Evolutionary conservation across 1,284 basidiomycete genomes (phyloP), one percentile per base, ranked within the genome.

Genomic region (Xerocomus minutiporus): DNA sequence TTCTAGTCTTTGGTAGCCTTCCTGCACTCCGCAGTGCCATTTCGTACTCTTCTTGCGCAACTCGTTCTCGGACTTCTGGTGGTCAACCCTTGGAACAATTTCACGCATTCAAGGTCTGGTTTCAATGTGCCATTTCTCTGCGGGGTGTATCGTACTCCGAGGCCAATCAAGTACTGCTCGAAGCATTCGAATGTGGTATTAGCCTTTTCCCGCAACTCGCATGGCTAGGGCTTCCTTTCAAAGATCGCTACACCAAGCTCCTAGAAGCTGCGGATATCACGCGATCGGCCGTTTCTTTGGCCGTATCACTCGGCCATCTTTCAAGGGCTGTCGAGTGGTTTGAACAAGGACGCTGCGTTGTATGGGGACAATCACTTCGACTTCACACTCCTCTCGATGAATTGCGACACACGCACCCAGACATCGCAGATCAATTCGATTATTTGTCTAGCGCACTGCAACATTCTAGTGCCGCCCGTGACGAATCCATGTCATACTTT

Each of bases 341-440:
- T 12, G 54, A 54, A 9, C 48, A 56, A 36, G 54, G 52, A 23
- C 54, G 54, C 3, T 56, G 38, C 12, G 17, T 55, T 9, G 47
- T 55, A 3, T 55, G 54, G 54, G 44, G 35, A 2, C 52, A 54
- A 17, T 11, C 35, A 8, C n/a, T 53, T 7, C 44, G 26, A 8
- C 34, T 47, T n/a, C 28, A 20, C 12, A 50, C 53, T 29, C 53
- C 45, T 3, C 26, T 48, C 4, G 46, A 54, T 17, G 25, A 43
- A 20, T 35, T 54, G 12, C 44, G 39, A 15, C 4, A 4, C 5
- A 15, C 17, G 1, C 5, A 38, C n/a, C 46, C 48, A 3, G 40
- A 35, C 8, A 31, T 54, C 15, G 48, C 55, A 12, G 20, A 35
- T 20, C 28, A n/a, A 8, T 12, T 45, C 17, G 34, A 50, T 20